A percentile compares a stretch with the other conserved stretches of the same genome.
These are phyloP conservation scores for Cylindrodendrum hubeiense DNA, from an alignment of 2,329 filamentous ascomycete species.

Conservation along the genomic window DNA sequence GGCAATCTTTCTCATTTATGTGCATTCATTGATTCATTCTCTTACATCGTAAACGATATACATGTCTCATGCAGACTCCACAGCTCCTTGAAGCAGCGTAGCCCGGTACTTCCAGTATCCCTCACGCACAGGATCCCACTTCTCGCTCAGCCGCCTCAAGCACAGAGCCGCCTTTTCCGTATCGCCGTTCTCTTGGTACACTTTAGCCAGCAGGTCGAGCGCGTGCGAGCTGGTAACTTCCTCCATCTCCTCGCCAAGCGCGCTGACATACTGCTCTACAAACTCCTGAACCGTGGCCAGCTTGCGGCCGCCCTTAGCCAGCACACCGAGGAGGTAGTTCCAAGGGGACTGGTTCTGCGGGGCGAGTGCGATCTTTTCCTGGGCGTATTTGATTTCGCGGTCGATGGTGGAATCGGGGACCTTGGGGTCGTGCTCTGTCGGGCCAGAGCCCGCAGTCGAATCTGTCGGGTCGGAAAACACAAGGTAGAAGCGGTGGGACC, in stretches of 20 bases:
- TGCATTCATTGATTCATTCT: background rate
- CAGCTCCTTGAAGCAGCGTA: constrained; percentile 40
- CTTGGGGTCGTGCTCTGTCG: constrained; percentile 65
- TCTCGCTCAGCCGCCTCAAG: constrained; percentile 79
- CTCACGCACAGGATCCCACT: constrained; percentile 90
- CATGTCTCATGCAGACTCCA: background rate
- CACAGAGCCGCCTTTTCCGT: constrained; percentile 75
- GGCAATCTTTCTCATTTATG: background rate
- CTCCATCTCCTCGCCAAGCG: constrained; percentile 60
- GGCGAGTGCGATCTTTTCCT: constrained; percentile 79
- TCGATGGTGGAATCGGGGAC: constrained; percentile 75
- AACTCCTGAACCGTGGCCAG: constrained; percentile 62
- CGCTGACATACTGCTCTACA: constrained; percentile 63
- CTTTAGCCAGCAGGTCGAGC: constrained; percentile 79
- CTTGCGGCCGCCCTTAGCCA: constrained; percentile 73
- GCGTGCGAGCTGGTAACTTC: constrained; percentile 73
- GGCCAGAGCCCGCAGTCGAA: constrained; percentile 60
- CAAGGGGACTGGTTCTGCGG: constrained; percentile 96
- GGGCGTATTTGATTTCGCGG: constrained; percentile 80
- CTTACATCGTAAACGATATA: background rate
- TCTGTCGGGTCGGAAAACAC: constrained; percentile 76
- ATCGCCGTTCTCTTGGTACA: constrained; percentile 69
- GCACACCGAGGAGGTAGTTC: constrained; percentile 87
- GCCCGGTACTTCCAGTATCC: constrained; percentile 87
- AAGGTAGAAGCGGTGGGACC: constrained; percentile 97